Percentiles rank a stretch among this genome's conserved stretches.
These are phyloP conservation scores for Sporothrix variecibatus DNA, from an alignment of 2,329 filamentous ascomycete genomes.

Conservation along the genomic window DNA sequence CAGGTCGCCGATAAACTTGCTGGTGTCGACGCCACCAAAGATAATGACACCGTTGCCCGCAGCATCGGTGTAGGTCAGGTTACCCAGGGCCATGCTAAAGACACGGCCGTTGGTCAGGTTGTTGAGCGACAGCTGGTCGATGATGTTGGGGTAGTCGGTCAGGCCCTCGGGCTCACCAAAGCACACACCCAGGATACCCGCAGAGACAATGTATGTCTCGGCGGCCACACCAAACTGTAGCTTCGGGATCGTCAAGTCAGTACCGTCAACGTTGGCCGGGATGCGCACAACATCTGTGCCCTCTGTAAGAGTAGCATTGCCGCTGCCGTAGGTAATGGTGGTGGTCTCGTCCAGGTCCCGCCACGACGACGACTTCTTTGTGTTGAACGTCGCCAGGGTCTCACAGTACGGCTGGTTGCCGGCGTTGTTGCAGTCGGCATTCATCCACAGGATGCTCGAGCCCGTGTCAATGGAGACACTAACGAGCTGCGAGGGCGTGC, in stretches of 20 bases:
- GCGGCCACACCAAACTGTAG: neutral
- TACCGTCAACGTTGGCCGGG: neutral
- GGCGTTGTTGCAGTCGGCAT: neutral
- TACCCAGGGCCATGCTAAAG: constrained; percentile 5
- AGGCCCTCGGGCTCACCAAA: neutral
- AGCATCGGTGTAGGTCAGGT: neutral
- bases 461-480: constrained; percentile 22
- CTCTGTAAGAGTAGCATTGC: neutral
- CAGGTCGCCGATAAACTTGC: neutral
- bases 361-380: neutral
- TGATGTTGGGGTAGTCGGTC: neutral
- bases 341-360: neutral
- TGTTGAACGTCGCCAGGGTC: neutral
- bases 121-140: neutral
- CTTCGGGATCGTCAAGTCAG: neutral
- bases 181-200: neutral
- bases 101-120: neutral
- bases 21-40: constrained; percentile 10
- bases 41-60: constrained; percentile 3
- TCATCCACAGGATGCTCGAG: constrained; percentile 20
- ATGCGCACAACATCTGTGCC: neutral
- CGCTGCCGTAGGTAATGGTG: neutral
- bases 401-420: neutral
- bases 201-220: neutral
- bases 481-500: constrained; percentile 18